Evolutionary conservation across 305 asterid genomes (phyloP), one percentile per base, ranked within the genome.

Genomic region (Solanum hybrid): DNA sequence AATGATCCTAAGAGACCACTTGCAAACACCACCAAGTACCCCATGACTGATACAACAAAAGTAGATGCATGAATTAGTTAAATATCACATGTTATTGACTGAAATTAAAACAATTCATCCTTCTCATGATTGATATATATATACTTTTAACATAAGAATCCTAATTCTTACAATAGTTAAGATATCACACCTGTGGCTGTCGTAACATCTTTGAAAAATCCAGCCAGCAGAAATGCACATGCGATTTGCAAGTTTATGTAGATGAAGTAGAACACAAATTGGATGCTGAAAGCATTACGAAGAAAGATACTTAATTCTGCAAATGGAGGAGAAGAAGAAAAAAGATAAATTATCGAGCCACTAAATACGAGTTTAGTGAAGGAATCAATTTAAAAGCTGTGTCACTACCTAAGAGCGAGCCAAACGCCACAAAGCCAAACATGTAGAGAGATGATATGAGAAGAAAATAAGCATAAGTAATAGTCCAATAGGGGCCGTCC

Each of bases 211-310:
- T 91, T 80, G 87, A 91, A 91, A 64, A 90, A 73, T 32, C 82
- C 38, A 31, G 90, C 86, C 31, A 91, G 88, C 10, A 91, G 88
- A 86, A 91, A 90, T 10, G 93, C 91, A 27, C 88, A 86, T 6
- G 93, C 85, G 60, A 91, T 90, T 45, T 90, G 90, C 91, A 91
- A 88, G 75, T 91, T 91, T 82, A 88, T 29, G 89, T 88, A 91
- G 87, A 90, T 35, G 88, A 91, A 77, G 37, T 91, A 91, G 66
- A 90, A 91, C 86, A 88, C 87, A 13, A 79, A 86, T 64, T 90
- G 93, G 71, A 91, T 42, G 42, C 34, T 19, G 11, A 26, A 88
- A 8, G 89, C 87, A 76, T 91, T 91, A 85, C 60, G 77, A 45
- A 88, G 87, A 88, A 91, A 90, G 89, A 45, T n/a, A 9, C 64